Evolutionary conservation across 148 eudicot genomes (phyloP), one percentile per base, ranked within the genome.

Genomic region (Suaeda aralocaspica): DNA sequence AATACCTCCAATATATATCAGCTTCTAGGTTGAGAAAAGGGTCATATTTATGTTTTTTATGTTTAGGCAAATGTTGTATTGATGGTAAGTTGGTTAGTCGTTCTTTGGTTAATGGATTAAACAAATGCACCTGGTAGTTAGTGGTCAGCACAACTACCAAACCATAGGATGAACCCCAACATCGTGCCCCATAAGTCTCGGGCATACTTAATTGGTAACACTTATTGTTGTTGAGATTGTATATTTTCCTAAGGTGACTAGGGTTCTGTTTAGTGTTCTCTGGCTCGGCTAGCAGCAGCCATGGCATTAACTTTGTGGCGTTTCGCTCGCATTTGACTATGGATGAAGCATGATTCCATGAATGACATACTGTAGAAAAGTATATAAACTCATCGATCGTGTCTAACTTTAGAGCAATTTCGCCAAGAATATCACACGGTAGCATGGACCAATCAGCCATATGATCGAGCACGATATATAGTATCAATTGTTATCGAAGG

Each of bases 321-420:
- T 16, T 57, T 41, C 39, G 28, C 0, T 5, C 5, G 36, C 6
- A 13, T 18, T 69, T 57, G 22, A 58, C 72, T 25, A 56, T 6
- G 9, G 52, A 69, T 25, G 50, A 69, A 57, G 50, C 53, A 10
- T 21, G 64, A 57, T 69, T 57, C 72, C 72, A 69, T 31, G 72
- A 57, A 24, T 26, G 64, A 69, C 72, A 58, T 41, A 57, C 72
- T 9, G 21, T 26, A 8, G 72, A 42, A 16, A 69, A 41, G 28
- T 28, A 69, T 8, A 41, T 3, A 19, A 42, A 56, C 3, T 69
- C 55, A 41, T 69, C 39, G 21, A 56, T 41, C 1, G 52, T 0
- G 29, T 57, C 28, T 8, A 69, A 9, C n/a, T 16, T 57, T 3
- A 9, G 18, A 0, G 46, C 28, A 69, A 58, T 69, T 46, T 42